These are phyloP conservation scores for Puccinia hordei DNA, from an alignment of 1,284 basidiomycete genomes.

Conservation along the genomic window DNA sequence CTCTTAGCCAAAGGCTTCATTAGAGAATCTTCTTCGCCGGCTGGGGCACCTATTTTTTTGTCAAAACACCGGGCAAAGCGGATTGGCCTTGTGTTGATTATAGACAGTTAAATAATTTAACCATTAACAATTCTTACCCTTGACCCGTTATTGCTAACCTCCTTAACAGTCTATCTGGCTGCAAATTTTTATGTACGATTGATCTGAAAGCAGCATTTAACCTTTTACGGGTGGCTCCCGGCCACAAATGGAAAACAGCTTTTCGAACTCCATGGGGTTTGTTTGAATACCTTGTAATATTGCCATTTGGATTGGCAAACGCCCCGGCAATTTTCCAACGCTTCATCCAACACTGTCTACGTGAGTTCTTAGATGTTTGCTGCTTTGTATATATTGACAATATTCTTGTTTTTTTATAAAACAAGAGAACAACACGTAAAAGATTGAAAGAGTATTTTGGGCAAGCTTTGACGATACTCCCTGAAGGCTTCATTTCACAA, in stretches of 20 bases:
- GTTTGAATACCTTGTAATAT: conserved; percentile 18
- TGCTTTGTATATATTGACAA: conserved; percentile 39
- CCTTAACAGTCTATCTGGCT: background rate
- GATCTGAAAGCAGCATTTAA: conserved; percentile 34
- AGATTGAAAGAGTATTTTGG: background rate
- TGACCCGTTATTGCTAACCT: conserved; percentile 3
- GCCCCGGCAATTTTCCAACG: conserved; percentile 23
- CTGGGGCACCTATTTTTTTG: conserved; percentile 37
- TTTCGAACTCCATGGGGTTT: conserved; percentile 35
- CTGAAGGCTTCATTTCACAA: conserved; percentile 24
- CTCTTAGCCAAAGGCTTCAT: conserved; percentile 17
- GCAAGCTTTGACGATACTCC: background rate
- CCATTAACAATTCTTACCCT: conserved; percentile 23
- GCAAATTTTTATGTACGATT: conserved; percentile 2
- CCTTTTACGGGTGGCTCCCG: background rate
- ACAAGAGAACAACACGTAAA: background rate
- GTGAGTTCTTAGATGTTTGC: conserved; percentile 36
- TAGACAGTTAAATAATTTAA: conserved; percentile 16
- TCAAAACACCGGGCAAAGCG: background rate
- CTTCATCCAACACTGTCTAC: conserved; percentile 26
- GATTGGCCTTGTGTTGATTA: conserved; percentile 35
- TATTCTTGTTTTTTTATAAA: conserved; percentile 40
- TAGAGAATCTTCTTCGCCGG: conserved; percentile 6
- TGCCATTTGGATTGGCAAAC: conserved; percentile 38
- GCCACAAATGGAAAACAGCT: conserved; percentile 12